phyloP scores from a whole-genome alignment of 176 grass and related monocot genomes.

The Elymus sibiricus region DNA sequence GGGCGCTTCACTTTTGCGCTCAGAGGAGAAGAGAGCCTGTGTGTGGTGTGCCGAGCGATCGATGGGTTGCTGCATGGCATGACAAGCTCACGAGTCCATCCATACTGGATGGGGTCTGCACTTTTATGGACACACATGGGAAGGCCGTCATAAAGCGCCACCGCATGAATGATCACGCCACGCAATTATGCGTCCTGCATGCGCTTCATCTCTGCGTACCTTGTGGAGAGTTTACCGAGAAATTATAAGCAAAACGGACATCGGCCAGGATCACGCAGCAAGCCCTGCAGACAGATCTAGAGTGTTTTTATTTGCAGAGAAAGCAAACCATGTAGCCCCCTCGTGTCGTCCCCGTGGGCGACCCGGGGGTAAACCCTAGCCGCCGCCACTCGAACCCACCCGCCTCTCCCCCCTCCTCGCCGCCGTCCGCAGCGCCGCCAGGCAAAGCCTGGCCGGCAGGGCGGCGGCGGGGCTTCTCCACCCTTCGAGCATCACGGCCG shows the following conservation, averaged over 20 bases:
- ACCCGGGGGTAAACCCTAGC: too few relatives aligned
- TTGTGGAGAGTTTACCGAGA: background rate
- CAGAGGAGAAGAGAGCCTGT: background rate
- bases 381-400: too few relatives aligned
- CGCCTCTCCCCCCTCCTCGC: too few relatives aligned
- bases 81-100: background rate
- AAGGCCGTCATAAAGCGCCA: constrained; percentile 16
- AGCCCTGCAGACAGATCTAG: background rate
- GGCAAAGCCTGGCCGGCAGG: too few relatives aligned
- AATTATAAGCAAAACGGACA: background rate
- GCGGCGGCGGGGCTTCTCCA: too few relatives aligned
- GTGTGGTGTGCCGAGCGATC: background rate
- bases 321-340: too few relatives aligned
- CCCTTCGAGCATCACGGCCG: too few relatives aligned
- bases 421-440: too few relatives aligned
- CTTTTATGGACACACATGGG: constrained; percentile 29
- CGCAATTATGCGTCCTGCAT: background rate
- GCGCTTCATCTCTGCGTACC: background rate
- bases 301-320: too few relatives aligned
- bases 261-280: background rate
- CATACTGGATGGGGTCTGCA: background rate
- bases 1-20: background rate
- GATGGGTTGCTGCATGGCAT: background rate
- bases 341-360: too few relatives aligned
- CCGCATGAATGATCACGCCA: background rate